Evolutionary conservation across 208 protist species (phyloP).

Genomic region (Trypanosoma theileri): DNA sequence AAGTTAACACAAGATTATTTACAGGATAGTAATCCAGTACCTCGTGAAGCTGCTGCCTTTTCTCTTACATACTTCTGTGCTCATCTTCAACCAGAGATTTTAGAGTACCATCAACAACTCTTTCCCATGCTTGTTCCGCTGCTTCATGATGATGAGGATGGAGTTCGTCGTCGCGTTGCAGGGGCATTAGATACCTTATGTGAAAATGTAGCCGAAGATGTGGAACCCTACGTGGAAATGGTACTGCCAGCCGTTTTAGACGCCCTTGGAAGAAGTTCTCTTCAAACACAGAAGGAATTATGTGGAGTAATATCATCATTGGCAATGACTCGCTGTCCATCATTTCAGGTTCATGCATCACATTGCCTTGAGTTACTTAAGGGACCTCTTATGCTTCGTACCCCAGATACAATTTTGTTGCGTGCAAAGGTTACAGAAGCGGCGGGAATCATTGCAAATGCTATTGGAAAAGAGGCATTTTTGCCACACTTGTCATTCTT

Average conservation of each 20-base stretch:
- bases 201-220: constrained; percentile 78
- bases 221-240: constrained; percentile 70
- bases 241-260: constrained; percentile 65
- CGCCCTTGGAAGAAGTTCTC: constrained; percentile 46
- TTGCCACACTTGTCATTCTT: constrained; percentile 66
- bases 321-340: constrained; percentile 55
- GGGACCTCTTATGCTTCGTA: constrained; percentile 48
- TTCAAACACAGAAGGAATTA: constrained; percentile 67
- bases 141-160: constrained; percentile 60
- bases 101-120: constrained; percentile 65
- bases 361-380: constrained; percentile 71
- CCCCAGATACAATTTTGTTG: constrained; percentile 64
- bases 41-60: constrained; percentile 76
- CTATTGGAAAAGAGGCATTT: constrained; percentile 74
- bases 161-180: constrained; percentile 65
- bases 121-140: constrained; percentile 72
- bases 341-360: constrained; percentile 52
- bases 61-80: constrained; percentile 69
- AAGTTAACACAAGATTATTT: constrained; percentile 51
- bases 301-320: constrained; percentile 79
- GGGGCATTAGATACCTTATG: constrained; percentile 76
- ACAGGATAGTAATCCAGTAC: constrained; percentile 45
- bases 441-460: constrained; percentile 69
- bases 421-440: constrained; percentile 81
- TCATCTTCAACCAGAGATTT: constrained; percentile 85